These are phyloP conservation scores for Phragmites australis DNA, from an alignment of 176 grass and related monocot genomes.

Conservation along the genomic window DNA sequence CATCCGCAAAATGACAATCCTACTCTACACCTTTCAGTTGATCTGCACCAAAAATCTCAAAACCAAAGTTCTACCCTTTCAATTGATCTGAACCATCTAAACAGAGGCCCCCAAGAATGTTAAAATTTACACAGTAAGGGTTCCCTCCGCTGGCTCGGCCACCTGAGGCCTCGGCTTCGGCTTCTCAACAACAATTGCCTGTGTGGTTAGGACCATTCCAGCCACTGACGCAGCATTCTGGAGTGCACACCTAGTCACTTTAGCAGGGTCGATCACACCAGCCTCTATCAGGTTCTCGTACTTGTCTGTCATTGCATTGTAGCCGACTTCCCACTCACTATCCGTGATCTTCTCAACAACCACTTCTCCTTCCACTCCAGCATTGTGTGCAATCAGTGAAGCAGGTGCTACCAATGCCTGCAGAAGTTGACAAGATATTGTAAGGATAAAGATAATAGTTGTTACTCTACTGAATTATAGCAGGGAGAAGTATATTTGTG, in stretches of 20 bases:
- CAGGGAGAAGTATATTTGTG: neutral
- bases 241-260: conserved; percentile 60
- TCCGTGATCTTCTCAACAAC: conserved; percentile 66
- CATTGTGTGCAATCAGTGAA: conserved; percentile 55
- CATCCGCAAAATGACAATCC: conserved; percentile 43
- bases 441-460: neutral
- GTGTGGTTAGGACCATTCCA: conserved; percentile 67
- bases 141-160: conserved; percentile 30
- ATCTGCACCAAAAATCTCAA: conserved; percentile 22
- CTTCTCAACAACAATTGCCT: conserved; percentile 69
- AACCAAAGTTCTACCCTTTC: conserved; percentile 33
- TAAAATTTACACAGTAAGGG: conserved; percentile 29
- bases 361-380: conserved; percentile 65
- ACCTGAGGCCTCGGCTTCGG: conserved; percentile 44
- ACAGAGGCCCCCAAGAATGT: neutral
- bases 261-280: conserved; percentile 60
- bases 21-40: conserved; percentile 24
- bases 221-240: conserved; percentile 65
- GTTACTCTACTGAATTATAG: neutral
- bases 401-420: conserved; percentile 62
- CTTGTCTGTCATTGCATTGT: conserved; percentile 55
- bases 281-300: conserved; percentile 64
- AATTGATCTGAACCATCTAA: conserved; percentile 29
- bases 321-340: conserved; percentile 48
- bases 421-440: neutral